Percentiles rank a stretch among this genome's conserved stretches.
Evolutionary conservation across 257 asterid genomes (phyloP).

Genomic region (Lycium ferocissimum): DNA sequence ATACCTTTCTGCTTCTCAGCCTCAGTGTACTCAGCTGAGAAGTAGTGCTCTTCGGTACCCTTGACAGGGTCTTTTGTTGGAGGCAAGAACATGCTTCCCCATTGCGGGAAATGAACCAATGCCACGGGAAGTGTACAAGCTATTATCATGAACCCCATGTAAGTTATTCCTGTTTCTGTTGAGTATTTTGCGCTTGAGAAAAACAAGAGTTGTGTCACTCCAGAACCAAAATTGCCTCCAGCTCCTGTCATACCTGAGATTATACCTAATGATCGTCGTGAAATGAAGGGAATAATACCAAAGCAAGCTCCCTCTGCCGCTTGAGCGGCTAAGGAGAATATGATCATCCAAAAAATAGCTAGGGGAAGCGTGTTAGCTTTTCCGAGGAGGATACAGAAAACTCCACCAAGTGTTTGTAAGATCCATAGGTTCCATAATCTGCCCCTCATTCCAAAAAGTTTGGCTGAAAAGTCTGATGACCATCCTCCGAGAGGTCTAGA

Average conservation of each 20-base stretch:
- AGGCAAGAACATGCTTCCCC: conserved; percentile 46
- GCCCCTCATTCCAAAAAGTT: conserved; percentile 42
- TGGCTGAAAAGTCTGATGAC: conserved; percentile 36
- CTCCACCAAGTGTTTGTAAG: conserved; percentile 45
- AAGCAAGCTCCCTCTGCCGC: conserved; percentile 44
- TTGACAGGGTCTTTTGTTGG: conserved; percentile 32
- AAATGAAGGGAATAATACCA: conserved; percentile 46
- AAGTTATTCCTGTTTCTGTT: conserved; percentile 33
- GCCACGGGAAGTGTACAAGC: conserved; percentile 40
- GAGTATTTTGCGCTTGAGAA: conserved; percentile 38
- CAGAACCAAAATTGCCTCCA: conserved; percentile 46
- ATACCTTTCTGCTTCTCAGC: conserved; percentile 41
- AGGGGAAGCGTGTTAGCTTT: conserved; percentile 33
- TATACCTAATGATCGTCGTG: conserved; percentile 40
- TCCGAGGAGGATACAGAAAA: conserved; percentile 38
- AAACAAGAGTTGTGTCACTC: conserved; percentile 42
- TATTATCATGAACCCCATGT: conserved; percentile 46
- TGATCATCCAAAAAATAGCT: conserved; percentile 36
- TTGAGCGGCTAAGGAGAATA: conserved; percentile 45
- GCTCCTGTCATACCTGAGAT: conserved; percentile 46
- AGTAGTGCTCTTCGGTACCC: conserved; percentile 40
- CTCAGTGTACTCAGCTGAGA: conserved; percentile 29
- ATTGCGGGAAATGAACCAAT: conserved; percentile 42
- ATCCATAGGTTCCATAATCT: conserved; percentile 42
- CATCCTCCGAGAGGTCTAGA: conserved; percentile 46